Base-by-base conservation (phyloP, 2,329 filamentous ascomycete genomes). In the Xylariales sp. region DNA sequence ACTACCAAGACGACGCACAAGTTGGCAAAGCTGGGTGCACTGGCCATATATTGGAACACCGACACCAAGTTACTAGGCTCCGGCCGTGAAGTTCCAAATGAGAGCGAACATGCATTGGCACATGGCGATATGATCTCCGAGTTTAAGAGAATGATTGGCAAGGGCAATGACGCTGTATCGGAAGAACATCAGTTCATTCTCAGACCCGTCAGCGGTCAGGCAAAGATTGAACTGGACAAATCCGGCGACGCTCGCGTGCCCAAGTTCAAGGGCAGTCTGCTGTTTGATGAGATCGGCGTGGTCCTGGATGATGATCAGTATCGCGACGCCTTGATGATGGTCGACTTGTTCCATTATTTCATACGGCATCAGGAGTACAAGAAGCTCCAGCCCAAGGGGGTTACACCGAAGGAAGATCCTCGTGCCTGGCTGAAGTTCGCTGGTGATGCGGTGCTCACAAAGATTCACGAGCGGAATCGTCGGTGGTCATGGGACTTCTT, bases 281-380 rank as follows among this genome's bases (percentile, higher is more conserved):
- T 97, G 2, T 99, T 99, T 54, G 91, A 99, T 57, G 94, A 99
- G 58, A 90, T 99, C 44, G 93, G 94, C 38, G 84, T 99, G 49
- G 87, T 97, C n/a, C 76, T 99, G 22, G 94, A 99, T 52, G 91
- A 98, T 51, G 81, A 96, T 51, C 93, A 99, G 61, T 99, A 99
- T 59, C 86, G 94, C 21, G 93, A 99, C 65, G 88, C 85, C 4
- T 69, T 99, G 44, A 98, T 98, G 93, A 86, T 99, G 71, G 86
- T 97, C 2, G 93, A 99, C 59, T 73, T 97, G 3, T 98, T 99
- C 70, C 93, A 98, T 63, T 97, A 95, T 65, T 98, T 97, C 62
- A 86, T 96, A 53, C 84, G 91, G 22, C 93, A 98, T 51, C 93
- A 97, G 61, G 91, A 99, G 61, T 96, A 97, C 69, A 94, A 94